Percentiles rank a stretch among this genome's conserved stretches.
Conservation (phyloP, 2,329 filamentous ascomycete genomes). For the Monosporascus sp. region DNA sequence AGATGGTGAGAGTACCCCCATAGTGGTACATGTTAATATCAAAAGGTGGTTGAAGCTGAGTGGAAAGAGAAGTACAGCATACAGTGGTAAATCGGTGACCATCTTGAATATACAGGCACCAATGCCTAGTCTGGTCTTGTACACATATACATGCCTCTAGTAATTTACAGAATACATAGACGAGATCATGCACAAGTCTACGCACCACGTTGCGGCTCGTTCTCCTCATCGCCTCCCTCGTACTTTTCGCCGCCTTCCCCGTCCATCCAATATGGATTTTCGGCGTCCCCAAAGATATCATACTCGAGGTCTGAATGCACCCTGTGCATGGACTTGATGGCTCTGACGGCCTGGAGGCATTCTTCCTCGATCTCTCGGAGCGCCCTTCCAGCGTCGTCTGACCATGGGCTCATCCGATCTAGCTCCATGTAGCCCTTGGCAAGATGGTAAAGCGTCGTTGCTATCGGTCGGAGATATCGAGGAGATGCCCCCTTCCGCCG, state of each 20-base stretch:
- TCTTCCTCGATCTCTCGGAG: slow-evolving; percentile 31
- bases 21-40: too few species aligned
- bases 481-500: slow-evolving; percentile 33
- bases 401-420: slow-evolving; percentile 44
- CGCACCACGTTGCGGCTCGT: neutral
- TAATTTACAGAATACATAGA: neutral
- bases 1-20: too few species aligned
- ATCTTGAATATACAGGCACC: neutral
- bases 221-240: neutral
- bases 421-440: slow-evolving; percentile 45
- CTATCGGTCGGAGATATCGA: slow-evolving; percentile 32
- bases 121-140: neutral
- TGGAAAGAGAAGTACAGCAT: too few species aligned
- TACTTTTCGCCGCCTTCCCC: neutral
- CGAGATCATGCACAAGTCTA: neutral
- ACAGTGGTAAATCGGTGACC: neutral
- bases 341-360: slow-evolving; percentile 26
- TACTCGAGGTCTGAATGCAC: slow-evolving; percentile 20
- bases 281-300: slow-evolving; percentile 16
- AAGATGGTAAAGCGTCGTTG: slow-evolving; percentile 42
- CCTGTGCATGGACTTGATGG: slow-evolving; percentile 25
- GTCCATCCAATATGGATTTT: slow-evolving; percentile 7
- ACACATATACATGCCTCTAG: neutral
- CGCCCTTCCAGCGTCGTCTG: slow-evolving; percentile 35
- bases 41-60: too few species aligned